Evolutionary conservation across 768 basidiomycete species (phyloP).

Genomic region (Psilocybe sp.): DNA sequence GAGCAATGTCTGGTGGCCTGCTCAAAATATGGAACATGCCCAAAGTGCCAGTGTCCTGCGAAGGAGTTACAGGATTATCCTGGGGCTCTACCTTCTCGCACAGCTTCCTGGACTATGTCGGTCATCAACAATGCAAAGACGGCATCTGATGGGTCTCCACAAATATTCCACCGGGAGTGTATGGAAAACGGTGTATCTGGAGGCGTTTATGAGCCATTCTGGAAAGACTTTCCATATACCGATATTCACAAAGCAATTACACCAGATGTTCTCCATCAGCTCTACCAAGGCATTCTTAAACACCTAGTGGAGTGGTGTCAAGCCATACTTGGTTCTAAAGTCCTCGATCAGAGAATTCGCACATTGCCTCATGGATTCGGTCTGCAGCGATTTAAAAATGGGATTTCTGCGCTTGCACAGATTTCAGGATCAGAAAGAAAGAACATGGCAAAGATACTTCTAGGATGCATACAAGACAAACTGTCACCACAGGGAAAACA

Average conservation of each 20-base stretch:
- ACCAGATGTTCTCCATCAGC: slow-evolving; percentile 16
- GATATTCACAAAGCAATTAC: slow-evolving; percentile 14
- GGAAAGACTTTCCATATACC: slow-evolving; percentile 9
- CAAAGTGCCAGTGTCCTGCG: not conserved
- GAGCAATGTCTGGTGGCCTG: not conserved
- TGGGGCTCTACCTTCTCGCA: not conserved
- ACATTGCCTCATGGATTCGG: slow-evolving; percentile 28
- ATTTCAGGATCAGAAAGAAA: slow-evolving; percentile 37
- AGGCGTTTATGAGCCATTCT: slow-evolving; percentile 11
- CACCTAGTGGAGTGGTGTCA: slow-evolving; percentile 10
- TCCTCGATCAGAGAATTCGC: slow-evolving; percentile 20
- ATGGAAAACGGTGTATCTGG: slow-evolving; percentile 8
- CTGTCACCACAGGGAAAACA: slow-evolving; percentile 7
- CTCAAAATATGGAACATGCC: not conserved
- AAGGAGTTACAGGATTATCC: not conserved
- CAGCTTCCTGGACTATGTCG: not conserved
- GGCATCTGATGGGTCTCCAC: not conserved
- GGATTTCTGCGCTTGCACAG: slow-evolving; percentile 35
- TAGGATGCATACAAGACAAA: slow-evolving; percentile 23
- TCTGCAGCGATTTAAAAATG: slow-evolving; percentile 34
- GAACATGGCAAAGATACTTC: slow-evolving; percentile 27
- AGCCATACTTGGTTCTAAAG: not conserved
- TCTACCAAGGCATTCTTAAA: slow-evolving; percentile 15
- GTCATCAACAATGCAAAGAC: not conserved
- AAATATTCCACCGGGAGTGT: slow-evolving; percentile 3